Base-by-base conservation (phyloP, 2,329 filamentous ascomycete species). In the Alternaria angustiovoidea region DNA sequence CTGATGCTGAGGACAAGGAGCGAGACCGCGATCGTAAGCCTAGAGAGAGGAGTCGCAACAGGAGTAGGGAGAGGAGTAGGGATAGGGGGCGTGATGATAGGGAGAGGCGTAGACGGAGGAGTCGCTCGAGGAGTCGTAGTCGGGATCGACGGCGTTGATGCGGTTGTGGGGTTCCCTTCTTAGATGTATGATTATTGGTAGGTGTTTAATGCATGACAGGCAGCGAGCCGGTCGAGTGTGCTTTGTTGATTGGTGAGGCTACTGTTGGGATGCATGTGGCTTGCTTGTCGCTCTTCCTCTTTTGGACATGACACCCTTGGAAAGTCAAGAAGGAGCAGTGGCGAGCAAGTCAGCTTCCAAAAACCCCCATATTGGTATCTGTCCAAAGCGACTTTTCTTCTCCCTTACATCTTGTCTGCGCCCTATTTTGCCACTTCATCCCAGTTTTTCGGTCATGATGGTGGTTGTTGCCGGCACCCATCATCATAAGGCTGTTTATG, bases 11-110 rank as follows among this genome's bases (percentile, higher is more conserved):
- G 60, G 70, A 64, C 2, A 69, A 68, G n/a, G 67, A 66, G 20
- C 28, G 62, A 2, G 66, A 70, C 7, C 46, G 66, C 6, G 67
- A 70, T 1, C 65, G 68, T 38, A 71, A 82, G 47, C 58, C 70
- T n/a, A 64, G 61, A 11, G 73, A 67, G 12, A 65, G 61, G 47
- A 73, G 68, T 20, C 36, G 61, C 11, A 59, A 59, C n/a, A 57
- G 48, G 22, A 63, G 36, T 43, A 57, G 60, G 18, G 58, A 61
- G 26, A 57, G 48, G 22, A 64, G 39, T 47, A 57, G 60, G 14
- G 58, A 60, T 39, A 32, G 63, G n/a, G 55, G 58, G 11, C 39
- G 63, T 9, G 61, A 61, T 42, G 63, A 67, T 22, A 61, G 66
- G 39, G 68, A 67, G 28, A 59, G 63, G 34, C 59, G 65, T 32